phyloP scores from a whole-genome alignment of 2,329 filamentous ascomycete genomes.

The Cordyceps militaris region DNA sequence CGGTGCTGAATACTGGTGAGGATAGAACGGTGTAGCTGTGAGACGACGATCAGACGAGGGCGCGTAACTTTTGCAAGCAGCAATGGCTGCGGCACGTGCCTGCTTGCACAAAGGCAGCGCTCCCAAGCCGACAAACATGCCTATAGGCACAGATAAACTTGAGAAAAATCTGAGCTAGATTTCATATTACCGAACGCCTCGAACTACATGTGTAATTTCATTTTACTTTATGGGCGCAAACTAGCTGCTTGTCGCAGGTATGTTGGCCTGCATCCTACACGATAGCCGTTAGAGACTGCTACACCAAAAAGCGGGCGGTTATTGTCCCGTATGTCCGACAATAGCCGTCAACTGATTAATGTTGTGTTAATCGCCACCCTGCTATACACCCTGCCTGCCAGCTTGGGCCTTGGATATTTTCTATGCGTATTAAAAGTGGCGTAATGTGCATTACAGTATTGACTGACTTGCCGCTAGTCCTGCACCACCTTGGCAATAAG shows the following conservation, averaged over 20 bases:
- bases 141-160: background rate
- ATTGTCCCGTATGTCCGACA: background rate
- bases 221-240: background rate
- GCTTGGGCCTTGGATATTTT: too few relatives aligned
- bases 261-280: too few relatives aligned
- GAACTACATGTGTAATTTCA: background rate
- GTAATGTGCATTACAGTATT: too few relatives aligned
- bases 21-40: background rate
- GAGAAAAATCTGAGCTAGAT: background rate
- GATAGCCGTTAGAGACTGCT: too few relatives aligned
- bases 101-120: slow-evolving; percentile 6
- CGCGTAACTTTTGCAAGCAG: background rate
- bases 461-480: too few relatives aligned
- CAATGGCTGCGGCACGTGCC: slow-evolving; percentile 6
- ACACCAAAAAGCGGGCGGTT: background rate
- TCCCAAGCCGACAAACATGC: background rate
- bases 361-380: too few relatives aligned
- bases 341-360: too few relatives aligned
- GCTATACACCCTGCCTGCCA: too few relatives aligned
- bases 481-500: background rate
- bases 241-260: background rate
- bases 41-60: background rate
- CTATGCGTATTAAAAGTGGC: too few relatives aligned
- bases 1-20: slow-evolving; percentile 3
- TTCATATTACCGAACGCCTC: background rate